Conservation (phyloP, 305 asterid genomes). For the Fraxinus latifolia region DNA sequence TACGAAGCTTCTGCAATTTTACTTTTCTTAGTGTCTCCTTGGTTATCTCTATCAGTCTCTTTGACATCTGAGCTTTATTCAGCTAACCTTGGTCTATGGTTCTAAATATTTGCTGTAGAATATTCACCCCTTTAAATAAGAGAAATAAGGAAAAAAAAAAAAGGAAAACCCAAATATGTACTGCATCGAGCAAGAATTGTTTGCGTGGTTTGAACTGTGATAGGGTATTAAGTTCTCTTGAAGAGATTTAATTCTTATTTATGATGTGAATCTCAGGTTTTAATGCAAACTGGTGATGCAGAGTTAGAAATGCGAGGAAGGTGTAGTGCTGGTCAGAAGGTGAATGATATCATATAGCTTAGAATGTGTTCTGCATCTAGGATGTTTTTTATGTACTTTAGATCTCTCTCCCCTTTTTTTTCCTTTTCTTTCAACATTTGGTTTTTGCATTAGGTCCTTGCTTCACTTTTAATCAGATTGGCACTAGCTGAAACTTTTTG, state of each 20-base stretch:
- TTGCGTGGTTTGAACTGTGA: neutral
- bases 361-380: neutral
- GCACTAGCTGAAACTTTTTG: slow-evolving; percentile 98
- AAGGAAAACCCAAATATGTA: neutral
- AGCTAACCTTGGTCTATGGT: neutral
- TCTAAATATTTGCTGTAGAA: neutral
- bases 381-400: neutral
- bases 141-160: neutral
- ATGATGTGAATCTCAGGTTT: slow-evolving; percentile 48
- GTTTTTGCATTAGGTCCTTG: slow-evolving; percentile 64
- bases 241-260: neutral
- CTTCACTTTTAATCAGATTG: slow-evolving; percentile 84
- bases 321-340: slow-evolving; percentile 99
- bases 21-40: neutral
- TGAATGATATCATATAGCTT: slow-evolving; percentile 16
- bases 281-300: slow-evolving; percentile 97
- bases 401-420: neutral
- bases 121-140: neutral
- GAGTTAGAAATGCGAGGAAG: slow-evolving; percentile 99
- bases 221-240: neutral
- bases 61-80: neutral
- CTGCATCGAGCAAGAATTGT: neutral
- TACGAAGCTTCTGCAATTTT: neutral
- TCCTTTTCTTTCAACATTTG: neutral
- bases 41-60: neutral